Conservation (phyloP, 179 eudicot genomes). For the Camellia oleifera region DNA sequence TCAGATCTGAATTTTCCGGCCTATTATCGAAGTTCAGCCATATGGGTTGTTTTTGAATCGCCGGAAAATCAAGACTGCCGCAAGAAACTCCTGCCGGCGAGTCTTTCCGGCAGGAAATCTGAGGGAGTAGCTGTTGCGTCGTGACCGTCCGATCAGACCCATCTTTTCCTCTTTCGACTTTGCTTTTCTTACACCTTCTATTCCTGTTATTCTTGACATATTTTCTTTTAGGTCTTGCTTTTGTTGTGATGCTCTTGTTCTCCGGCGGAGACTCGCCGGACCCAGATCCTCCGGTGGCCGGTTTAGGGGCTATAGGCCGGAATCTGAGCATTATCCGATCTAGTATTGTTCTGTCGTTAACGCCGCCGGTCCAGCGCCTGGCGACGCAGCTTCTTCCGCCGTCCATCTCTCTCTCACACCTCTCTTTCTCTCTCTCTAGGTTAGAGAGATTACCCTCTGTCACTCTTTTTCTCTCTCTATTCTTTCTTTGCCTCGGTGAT, state of each 20-base stretch:
- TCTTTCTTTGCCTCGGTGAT: background rate
- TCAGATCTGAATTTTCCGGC: constrained; percentile 14
- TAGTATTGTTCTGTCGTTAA: constrained; percentile 27
- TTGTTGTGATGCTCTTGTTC: constrained; percentile 4
- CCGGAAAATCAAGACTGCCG: background rate
- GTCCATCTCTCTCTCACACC: constrained; percentile 12
- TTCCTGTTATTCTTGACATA: constrained; percentile 30
- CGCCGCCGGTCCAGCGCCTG: constrained; percentile 12
- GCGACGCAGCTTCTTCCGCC: constrained; percentile 19
- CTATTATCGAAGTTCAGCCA: constrained; percentile 7
- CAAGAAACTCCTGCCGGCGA: background rate
- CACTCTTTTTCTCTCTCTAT: too few species aligned
- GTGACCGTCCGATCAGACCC: background rate
- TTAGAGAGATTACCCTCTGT: background rate
- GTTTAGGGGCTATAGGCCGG: constrained; percentile 66
- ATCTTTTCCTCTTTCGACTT: background rate
- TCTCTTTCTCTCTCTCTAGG: background rate
- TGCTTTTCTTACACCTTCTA: constrained; percentile 6
- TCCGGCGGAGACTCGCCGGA: constrained; percentile 12
- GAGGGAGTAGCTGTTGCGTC: background rate
- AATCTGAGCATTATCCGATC: constrained; percentile 38
- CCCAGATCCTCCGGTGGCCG: constrained; percentile 16
- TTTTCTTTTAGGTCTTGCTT: constrained; percentile 35
- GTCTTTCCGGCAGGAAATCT: background rate
- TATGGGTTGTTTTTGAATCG: background rate